Evolutionary conservation across 352 stramenopile genomes (phyloP).

Genomic region (Phytopythium ostracodes): DNA sequence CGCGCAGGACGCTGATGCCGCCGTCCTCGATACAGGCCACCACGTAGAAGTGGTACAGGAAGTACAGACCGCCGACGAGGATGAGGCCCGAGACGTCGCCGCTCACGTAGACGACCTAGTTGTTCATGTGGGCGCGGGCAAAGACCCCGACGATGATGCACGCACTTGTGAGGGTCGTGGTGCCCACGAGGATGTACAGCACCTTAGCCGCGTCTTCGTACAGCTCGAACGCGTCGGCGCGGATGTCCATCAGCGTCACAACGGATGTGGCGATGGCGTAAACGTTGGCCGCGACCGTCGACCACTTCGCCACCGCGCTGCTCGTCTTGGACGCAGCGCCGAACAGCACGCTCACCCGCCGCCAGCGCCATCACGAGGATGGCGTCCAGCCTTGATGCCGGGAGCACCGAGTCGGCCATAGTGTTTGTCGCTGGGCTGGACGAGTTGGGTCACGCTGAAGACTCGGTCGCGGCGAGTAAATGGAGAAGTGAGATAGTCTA

Average conservation of each 20-base stretch:
- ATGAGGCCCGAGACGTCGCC: neutral
- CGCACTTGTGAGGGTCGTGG: neutral
- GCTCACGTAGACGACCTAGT: constrained; percentile 1
- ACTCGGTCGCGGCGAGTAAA: neutral
- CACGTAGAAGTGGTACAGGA: neutral
- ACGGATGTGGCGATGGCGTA: neutral
- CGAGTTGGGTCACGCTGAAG: neutral
- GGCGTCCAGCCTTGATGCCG: neutral
- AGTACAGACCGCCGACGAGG: neutral
- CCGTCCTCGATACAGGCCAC: neutral
- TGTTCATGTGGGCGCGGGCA: neutral
- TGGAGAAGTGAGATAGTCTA: neutral
- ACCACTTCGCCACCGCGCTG: neutral
- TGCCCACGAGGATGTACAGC: constrained; percentile 1
- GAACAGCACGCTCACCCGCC: neutral
- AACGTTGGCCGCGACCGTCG: neutral
- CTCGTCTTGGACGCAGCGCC: neutral
- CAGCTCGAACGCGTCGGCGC: neutral
- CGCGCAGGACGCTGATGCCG: neutral
- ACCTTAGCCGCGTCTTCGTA: neutral
- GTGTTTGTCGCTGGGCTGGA: too few relatives aligned
- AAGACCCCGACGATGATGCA: neutral
- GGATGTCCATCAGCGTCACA: neutral
- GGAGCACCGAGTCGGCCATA: constrained; percentile 1
- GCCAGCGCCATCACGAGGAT: neutral